Percentiles rank a stretch among this genome's conserved stretches.
Conservation (phyloP, 2,329 filamentous ascomycete genomes). For the Scedosporium apiospermum region DNA sequence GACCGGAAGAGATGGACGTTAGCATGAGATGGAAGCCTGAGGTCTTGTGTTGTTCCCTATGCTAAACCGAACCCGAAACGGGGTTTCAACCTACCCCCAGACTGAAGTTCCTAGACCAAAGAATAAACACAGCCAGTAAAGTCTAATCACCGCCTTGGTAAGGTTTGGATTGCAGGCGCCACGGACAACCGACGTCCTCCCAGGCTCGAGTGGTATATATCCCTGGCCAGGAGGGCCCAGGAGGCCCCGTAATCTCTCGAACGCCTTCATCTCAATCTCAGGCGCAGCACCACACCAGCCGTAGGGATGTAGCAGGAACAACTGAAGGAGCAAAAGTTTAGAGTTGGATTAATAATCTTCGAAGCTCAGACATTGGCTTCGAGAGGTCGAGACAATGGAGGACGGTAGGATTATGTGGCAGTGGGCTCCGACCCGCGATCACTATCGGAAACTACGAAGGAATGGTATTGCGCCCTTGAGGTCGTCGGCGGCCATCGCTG, state of each 20-base stretch:
- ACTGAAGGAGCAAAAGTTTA: no score
- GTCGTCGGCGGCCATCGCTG: no score
- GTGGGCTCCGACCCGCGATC: no score
- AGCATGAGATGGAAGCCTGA: neutral
- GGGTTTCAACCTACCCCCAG: constrained; percentile 32
- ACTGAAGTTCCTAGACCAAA: constrained; percentile 40
- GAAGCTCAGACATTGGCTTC: no score
- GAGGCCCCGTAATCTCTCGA: neutral
- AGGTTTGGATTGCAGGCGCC: constrained; percentile 5
- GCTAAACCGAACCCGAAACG: no score
- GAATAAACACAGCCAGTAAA: constrained; percentile 34
- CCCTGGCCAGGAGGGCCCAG: constrained; percentile 1
- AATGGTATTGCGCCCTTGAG: no score
- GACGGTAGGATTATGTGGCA: no score
- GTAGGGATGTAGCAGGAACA: no score
- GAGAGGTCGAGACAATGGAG: no score
- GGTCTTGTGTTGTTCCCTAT: neutral
- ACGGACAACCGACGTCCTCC: neutral
- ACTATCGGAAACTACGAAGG: no score
- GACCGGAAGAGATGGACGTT: neutral
- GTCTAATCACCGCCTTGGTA: constrained; percentile 19
- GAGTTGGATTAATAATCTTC: no score
- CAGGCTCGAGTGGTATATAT: constrained; percentile 1
- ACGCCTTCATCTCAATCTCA: neutral
- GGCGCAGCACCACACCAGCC: neutral